phyloP scores from a whole-genome alignment of 2,329 filamentous ascomycete species.

The Periconia macrospinosa region DNA sequence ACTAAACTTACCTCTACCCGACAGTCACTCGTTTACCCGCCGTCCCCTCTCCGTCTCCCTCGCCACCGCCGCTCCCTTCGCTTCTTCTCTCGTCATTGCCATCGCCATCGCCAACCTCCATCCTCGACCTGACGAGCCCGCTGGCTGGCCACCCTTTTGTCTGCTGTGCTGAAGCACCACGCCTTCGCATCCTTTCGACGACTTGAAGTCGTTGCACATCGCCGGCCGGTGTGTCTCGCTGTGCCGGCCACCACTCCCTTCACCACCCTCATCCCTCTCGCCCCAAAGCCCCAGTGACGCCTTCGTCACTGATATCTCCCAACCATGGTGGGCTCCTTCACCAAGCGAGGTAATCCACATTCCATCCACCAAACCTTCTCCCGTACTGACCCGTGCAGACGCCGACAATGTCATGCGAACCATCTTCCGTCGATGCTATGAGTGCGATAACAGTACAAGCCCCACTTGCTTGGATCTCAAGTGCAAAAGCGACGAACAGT shows the following conservation, averaged over 20 bases:
- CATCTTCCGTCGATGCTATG: constrained; percentile 62
- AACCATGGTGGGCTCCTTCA: constrained; percentile 15
- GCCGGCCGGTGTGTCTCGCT: constrained; percentile 10
- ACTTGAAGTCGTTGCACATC: constrained; percentile 1
- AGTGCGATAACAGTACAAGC: constrained; percentile 51
- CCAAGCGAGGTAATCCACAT: constrained; percentile 14
- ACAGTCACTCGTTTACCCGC: neutral
- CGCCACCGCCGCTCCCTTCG: constrained; percentile 3
- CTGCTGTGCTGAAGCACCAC: neutral
- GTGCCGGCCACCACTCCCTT: constrained; percentile 1
- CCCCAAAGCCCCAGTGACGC: constrained; percentile 5
- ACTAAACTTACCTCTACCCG: no score
- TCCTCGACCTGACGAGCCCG: neutral
- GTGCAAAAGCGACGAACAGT: constrained; percentile 60
- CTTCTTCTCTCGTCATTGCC: constrained; percentile 4
- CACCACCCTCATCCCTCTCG: constrained; percentile 1
- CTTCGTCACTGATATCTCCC: no score
- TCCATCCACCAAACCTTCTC: neutral
- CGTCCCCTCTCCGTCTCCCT: neutral
- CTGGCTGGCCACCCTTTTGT: constrained; percentile 10
- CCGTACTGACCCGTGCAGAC: constrained; percentile 25
- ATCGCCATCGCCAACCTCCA: neutral
- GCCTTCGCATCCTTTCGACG: no score
- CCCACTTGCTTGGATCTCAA: constrained; percentile 59
- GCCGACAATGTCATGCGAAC: constrained; percentile 41